Base-by-base conservation (phyloP, 805 yeast species). In the Candida corydali region DNA sequence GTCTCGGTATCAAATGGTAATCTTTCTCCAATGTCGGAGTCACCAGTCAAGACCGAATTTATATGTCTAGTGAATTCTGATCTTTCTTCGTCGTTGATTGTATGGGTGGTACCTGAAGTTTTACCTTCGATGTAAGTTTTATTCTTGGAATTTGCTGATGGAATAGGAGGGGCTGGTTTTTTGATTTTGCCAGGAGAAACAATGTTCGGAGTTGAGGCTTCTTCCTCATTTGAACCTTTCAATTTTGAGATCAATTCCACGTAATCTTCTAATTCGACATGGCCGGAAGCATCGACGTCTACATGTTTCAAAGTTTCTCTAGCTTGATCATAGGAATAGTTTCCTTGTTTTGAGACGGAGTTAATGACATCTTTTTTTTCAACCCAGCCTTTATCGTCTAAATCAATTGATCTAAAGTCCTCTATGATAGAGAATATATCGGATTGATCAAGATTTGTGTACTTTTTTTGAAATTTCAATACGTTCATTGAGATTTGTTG, bases 61-160 rank as follows among this genome's bases (percentile, higher is more conserved):
- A 93, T 89, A 61, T 93, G 98, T 54, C 95, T 80, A 4, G 98
- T 93, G 65, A 93, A 93, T 70, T 88, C 97, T 17, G 85, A 73
- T 60, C 96, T 78, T 65, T 93, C 98, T 69, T 93, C 98, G 54
- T 91, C 97, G 59, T 93, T 88, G 58, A 93, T 89, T 3, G 97
- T 87, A 61, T 93, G 98, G 1, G 95, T 85, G 14, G 95, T 86
- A 34, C 97, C 96, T 1, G 94, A 76, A n/a, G 86, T 76, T 32
- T 82, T 76, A 37, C 96, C 96, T 26, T 84, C 77, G 32, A 89
- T 85, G 43, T 86, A 82, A 39, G 93, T 88, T 46, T 80, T 79
- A 42, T 60, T 59, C 6, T 63, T 49, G 10, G 61, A 49, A 40
- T 54, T 57, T 9, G 89, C 88, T 29, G 80, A 75, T 19, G 70